These are phyloP conservation scores for Nepenthes mirabilis DNA, from an alignment of 148 eudicot genomes.

Conservation along the genomic window DNA sequence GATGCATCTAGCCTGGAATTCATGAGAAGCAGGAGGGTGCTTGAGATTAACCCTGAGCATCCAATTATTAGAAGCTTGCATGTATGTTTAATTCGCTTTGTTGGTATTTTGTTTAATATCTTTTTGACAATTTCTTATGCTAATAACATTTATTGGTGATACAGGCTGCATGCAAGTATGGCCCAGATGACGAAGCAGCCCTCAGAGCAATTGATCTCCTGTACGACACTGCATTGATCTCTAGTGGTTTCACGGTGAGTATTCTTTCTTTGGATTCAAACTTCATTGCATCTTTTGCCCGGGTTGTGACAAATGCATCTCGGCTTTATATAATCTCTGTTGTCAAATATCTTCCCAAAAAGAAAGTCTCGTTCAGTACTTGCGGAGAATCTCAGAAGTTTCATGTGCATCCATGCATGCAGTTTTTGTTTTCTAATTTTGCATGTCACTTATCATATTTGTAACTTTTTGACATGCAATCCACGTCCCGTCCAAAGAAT, in stretches of 20 bases:
- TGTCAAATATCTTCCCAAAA: too few species aligned
- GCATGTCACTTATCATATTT: too few species aligned
- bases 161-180: slow-evolving; percentile 60
- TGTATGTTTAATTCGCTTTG: slow-evolving; percentile 27
- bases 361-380: too few species aligned
- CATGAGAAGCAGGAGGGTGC: slow-evolving; percentile 81
- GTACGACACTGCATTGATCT: slow-evolving; percentile 73
- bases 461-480: too few species aligned
- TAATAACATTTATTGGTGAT: not conserved
- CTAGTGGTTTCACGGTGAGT: slow-evolving; percentile 95
- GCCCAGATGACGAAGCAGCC: slow-evolving; percentile 69
- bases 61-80: slow-evolving; percentile 67
- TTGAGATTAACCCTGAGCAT: slow-evolving; percentile 86
- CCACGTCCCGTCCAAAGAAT: too few species aligned
- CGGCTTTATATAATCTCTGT: too few species aligned
- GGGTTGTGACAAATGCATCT: too few species aligned
- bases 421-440: too few species aligned
- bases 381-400: too few species aligned
- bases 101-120: not conserved
- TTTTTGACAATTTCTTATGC: too few species aligned
- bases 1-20: slow-evolving; percentile 56
- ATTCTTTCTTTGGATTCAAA: not conserved
- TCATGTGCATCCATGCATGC: too few species aligned
- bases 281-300: too few species aligned
- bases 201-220: slow-evolving; percentile 81